Conservation (phyloP, 192 early-diverging fungal genomes). For the Coemansia reversa region DNA sequence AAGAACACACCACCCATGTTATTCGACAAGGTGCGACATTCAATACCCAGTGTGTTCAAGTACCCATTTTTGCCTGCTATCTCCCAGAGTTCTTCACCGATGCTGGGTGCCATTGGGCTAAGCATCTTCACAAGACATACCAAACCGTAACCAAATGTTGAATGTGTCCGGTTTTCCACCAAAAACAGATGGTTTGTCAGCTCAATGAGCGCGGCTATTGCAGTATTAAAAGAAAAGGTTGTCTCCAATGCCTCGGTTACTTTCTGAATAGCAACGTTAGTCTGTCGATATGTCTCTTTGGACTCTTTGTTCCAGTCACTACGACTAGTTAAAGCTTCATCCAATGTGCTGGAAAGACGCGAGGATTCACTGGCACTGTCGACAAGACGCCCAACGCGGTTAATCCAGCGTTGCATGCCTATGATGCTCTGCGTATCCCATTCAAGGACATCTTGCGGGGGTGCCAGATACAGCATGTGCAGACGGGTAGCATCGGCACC, state of each 20-base stretch:
- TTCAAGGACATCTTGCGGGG: constrained; percentile 82
- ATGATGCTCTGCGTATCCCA: constrained; percentile 92
- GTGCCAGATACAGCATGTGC: constrained; percentile 83
- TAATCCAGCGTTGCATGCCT: constrained; percentile 88
- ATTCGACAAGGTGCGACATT: neutral
- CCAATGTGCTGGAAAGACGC: constrained; percentile 51
- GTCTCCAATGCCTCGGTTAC: constrained; percentile 45
- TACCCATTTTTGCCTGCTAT: constrained; percentile 20
- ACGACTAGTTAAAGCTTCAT: constrained; percentile 24
- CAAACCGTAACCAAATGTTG: constrained; percentile 58
- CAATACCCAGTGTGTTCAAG: constrained; percentile 7
- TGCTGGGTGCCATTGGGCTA: constrained; percentile 68
- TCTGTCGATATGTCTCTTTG: constrained; percentile 33
- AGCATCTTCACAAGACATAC: constrained; percentile 67
- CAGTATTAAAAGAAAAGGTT: constrained; percentile 75
- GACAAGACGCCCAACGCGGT: constrained; percentile 62
- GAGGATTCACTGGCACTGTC: constrained; percentile 40
- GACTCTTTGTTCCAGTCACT: constrained; percentile 29
- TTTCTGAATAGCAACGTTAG: constrained; percentile 37
- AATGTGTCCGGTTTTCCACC: constrained; percentile 29
- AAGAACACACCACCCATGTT: constrained; percentile 44
- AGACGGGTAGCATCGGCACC: constrained; percentile 86
- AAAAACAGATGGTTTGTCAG: constrained; percentile 58
- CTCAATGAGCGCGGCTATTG: constrained; percentile 83
- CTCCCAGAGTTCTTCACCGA: constrained; percentile 77